Conservation (phyloP, 345 rosid species). For the Gossypium sturtianum region DNA sequence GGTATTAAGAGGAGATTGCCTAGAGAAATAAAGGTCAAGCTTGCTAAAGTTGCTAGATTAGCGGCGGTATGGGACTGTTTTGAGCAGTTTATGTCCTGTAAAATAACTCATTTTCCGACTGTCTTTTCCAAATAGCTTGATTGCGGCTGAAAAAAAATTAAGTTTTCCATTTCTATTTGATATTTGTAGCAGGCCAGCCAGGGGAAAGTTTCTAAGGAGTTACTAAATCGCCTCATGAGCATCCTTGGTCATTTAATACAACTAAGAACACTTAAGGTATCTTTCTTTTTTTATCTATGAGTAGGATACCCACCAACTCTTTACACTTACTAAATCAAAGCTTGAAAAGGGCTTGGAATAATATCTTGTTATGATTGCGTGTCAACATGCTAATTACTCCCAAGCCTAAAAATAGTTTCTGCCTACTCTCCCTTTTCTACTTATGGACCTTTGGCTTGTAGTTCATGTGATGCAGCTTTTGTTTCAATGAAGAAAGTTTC, state of each 20-base stretch:
- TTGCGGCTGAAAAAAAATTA: neutral
- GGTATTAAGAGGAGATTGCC: constrained; percentile 77
- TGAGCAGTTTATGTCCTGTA: neutral
- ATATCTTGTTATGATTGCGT: neutral
- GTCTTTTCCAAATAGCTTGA: neutral
- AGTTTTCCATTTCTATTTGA: constrained; percentile 3
- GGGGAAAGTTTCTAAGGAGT: constrained; percentile 73
- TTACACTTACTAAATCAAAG: neutral
- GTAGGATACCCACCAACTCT: neutral
- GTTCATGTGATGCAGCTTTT: neutral
- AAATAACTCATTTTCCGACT: neutral
- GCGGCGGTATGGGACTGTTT: constrained; percentile 50
- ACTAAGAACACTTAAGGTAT: constrained; percentile 87
- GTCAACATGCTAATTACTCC: neutral
- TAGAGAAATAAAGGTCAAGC: constrained; percentile 57
- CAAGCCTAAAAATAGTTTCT: neutral
- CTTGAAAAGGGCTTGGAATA: neutral
- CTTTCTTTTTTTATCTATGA: neutral
- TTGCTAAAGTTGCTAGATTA: constrained; percentile 69
- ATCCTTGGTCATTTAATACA: constrained; percentile 88
- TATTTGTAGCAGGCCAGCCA: constrained; percentile 61
- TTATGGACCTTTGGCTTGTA: neutral
- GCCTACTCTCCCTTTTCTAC: neutral
- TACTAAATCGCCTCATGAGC: constrained; percentile 75
- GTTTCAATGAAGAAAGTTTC: neutral